A percentile compares a stretch with the other conserved stretches of the same genome.
phyloP scores from a whole-genome alignment of 192 early-diverging fungal species.

The Backusella parvicylindrica region DNA sequence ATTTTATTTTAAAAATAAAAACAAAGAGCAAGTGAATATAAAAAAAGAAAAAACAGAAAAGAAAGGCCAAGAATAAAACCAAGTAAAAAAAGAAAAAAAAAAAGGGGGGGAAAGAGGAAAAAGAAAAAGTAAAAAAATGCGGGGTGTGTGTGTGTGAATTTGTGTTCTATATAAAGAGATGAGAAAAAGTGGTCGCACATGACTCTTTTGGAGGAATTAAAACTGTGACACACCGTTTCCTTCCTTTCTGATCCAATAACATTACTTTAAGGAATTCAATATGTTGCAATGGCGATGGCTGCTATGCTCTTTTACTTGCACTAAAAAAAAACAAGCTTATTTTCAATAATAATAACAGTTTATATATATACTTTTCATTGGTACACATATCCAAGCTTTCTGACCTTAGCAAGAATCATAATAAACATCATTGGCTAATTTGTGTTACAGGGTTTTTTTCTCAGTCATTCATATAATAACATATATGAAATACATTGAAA shows the following conservation, averaged over 20 bases:
- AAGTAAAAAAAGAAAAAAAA: background rate
- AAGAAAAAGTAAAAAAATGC: background rate
- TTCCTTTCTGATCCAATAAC: background rate
- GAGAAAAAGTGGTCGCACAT: constrained; percentile 1
- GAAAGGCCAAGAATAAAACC: background rate
- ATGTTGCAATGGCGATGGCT: background rate
- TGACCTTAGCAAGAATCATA: background rate
- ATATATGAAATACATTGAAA: background rate
- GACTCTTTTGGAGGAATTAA: constrained; percentile 3
- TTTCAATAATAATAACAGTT: background rate
- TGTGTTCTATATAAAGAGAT: background rate
- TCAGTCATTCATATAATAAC: background rate
- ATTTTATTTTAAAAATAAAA: no score
- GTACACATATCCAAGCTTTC: background rate
- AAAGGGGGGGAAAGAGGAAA: background rate
- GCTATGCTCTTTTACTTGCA: background rate
- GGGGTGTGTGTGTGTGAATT: constrained; percentile 8
- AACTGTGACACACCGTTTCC: background rate
- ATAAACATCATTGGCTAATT: background rate
- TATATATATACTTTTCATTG: no score
- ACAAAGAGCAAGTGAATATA: background rate
- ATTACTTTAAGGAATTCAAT: background rate
- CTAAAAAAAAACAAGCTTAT: background rate
- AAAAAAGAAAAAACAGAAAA: background rate
- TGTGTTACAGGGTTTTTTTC: background rate